A percentile compares a stretch with the other conserved stretches of the same genome.
Conservation (phyloP, 2,329 filamentous ascomycete genomes). For the Curvularia sp. region DNA sequence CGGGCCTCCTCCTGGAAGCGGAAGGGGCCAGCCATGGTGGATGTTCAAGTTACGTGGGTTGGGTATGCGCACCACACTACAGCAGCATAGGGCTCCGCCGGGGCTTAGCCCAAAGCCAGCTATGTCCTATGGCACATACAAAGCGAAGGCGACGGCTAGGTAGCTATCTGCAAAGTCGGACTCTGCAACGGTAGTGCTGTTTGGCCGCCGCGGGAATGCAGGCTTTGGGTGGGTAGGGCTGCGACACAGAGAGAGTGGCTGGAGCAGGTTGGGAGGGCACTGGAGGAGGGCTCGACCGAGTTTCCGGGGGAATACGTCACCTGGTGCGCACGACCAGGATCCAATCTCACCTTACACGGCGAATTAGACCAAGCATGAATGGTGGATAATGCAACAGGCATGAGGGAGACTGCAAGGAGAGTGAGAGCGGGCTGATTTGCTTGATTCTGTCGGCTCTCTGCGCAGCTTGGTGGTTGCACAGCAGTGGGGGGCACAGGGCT, state of each 20-base stretch:
- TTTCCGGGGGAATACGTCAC: constrained; percentile 22
- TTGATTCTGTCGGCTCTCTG: background rate
- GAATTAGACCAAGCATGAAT: background rate
- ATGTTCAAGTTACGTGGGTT: constrained; percentile 4
- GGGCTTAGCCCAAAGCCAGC: constrained; percentile 28
- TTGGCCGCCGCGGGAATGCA: constrained; percentile 5
- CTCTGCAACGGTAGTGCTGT: constrained; percentile 1
- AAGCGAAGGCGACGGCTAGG: background rate
- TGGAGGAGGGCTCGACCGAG: constrained; percentile 14
- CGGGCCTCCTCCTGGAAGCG: constrained; percentile 48
- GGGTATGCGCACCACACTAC: constrained; percentile 7
- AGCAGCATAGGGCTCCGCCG: constrained; percentile 8
- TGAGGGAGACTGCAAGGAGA: background rate
- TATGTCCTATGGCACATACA: constrained; percentile 28
- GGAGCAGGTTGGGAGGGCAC: constrained; percentile 8
- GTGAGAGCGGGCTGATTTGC: background rate
- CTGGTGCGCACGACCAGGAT: constrained; percentile 12
- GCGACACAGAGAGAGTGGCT: constrained; percentile 13
- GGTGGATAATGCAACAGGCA: background rate
- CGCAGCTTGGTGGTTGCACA: constrained; percentile 2
- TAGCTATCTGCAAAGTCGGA: background rate
- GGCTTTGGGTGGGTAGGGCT: constrained; percentile 5
- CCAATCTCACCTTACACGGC: constrained; percentile 1
- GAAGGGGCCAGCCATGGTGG: constrained; percentile 52
- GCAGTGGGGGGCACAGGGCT: constrained; percentile 5